phyloP scores from a whole-genome alignment of 164 flowering plant genomes.

The Chimonanthus salicifolius region DNA sequence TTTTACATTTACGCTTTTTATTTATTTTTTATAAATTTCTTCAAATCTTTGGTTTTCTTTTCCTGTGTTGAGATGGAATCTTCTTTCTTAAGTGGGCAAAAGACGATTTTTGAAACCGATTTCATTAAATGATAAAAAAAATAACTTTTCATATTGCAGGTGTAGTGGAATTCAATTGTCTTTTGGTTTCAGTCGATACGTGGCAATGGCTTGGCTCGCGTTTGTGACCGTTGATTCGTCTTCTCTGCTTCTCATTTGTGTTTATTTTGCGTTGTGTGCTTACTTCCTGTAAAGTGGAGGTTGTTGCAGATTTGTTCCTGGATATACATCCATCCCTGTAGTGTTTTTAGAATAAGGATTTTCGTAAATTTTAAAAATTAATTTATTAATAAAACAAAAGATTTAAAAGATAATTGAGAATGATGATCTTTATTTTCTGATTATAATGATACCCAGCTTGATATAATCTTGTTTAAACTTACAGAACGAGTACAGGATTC shows the following conservation, averaged over 20 bases:
- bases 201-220: background rate
- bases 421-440: too few relatives aligned
- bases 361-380: too few relatives aligned
- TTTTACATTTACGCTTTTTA: background rate
- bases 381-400: too few relatives aligned
- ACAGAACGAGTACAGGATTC: too few relatives aligned
- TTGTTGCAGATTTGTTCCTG: background rate
- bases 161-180: background rate
- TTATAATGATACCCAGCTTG: too few relatives aligned
- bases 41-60: too few relatives aligned
- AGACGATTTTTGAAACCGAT: background rate
- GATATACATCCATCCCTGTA: background rate
- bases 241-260: background rate
- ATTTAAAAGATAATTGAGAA: too few relatives aligned
- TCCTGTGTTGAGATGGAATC: background rate
- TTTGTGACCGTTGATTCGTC: constrained; percentile 1
- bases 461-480: too few relatives aligned
- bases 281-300: background rate
- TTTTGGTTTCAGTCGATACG: background rate
- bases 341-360: background rate
- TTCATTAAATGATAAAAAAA: too few relatives aligned
- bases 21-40: too few relatives aligned
- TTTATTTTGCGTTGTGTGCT: background rate
- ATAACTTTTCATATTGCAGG: background rate
- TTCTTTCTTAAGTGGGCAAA: background rate